Evolutionary conservation across 108 stramenopile species (phyloP).

Genomic region (Cyclotella sp.): DNA sequence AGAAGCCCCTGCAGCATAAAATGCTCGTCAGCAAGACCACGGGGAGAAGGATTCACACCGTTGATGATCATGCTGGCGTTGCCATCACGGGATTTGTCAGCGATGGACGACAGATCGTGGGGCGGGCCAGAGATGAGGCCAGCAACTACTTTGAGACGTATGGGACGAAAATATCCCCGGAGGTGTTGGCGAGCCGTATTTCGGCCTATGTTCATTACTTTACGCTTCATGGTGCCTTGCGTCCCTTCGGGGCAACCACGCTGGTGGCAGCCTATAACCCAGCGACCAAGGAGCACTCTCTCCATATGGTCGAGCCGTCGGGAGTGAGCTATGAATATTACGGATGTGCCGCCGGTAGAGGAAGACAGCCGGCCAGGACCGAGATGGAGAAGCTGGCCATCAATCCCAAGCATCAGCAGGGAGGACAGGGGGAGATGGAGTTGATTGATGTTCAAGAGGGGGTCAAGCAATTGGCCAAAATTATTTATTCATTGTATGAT

Average conservation of each 20-base stretch:
- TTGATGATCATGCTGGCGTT: conserved; percentile 74
- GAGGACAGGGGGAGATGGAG: conserved; percentile 7
- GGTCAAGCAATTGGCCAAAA: conserved; percentile 95
- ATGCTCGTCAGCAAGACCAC: conserved; percentile 87
- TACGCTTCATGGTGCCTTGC: conserved; percentile 94
- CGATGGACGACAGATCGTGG: conserved; percentile 95
- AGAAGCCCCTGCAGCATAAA: conserved; percentile 91
- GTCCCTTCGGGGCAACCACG: conserved; percentile 94
- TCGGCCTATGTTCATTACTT: conserved; percentile 97
- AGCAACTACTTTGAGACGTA: conserved; percentile 88
- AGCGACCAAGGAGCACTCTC: conserved; percentile 74
- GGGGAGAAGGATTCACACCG: conserved; percentile 80
- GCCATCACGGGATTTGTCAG: conserved; percentile 94
- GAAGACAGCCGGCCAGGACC: conserved; percentile 97
- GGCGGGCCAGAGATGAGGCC: conserved; percentile 92
- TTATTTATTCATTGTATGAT: conserved; percentile 92
- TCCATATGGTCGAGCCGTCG: conserved; percentile 96
- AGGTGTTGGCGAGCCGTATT: conserved; percentile 87
- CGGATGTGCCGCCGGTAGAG: conserved; percentile 97
- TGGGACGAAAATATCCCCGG: conserved; percentile 82
- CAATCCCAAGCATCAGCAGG: conserved; percentile 57
- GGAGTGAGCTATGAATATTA: conserved; percentile 91
- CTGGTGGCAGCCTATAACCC: conserved; percentile 93
- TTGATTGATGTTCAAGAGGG: conserved; percentile 68
- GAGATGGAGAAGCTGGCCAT: conserved; percentile 98